phyloP scores from a whole-genome alignment of 78 protist genomes.

The Pelomyxa schiedti region DNA sequence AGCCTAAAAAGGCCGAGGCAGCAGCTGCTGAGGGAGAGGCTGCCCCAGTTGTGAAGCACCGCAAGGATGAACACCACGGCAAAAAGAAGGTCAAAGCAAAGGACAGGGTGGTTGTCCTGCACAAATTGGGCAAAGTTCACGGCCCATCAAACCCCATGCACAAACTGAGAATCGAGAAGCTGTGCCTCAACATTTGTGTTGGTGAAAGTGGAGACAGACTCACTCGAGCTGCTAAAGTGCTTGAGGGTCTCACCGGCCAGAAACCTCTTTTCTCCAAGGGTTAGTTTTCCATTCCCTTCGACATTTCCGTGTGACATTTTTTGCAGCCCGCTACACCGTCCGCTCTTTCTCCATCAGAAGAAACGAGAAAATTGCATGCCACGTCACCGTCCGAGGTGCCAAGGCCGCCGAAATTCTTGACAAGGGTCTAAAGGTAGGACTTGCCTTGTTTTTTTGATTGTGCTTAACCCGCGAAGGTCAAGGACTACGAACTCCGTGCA shows the following conservation, averaged over 20 bases:
- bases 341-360: conserved; percentile 94
- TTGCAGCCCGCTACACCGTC: conserved; percentile 91
- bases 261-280: conserved; percentile 85
- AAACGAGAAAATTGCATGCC: conserved; percentile 94
- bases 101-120: too few species aligned
- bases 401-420: conserved; percentile 96
- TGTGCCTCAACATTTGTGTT: conserved; percentile 92
- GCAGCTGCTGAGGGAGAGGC: too few species aligned
- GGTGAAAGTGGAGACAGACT: conserved; percentile 97
- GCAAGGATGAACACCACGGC: too few species aligned
- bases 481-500: conserved; percentile 90
- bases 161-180: conserved; percentile 85
- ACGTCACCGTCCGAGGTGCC: conserved; percentile 96
- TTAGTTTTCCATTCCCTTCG: not conserved
- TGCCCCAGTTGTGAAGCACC: too few species aligned
- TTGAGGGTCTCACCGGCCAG: conserved; percentile 95
- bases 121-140: too few species aligned
- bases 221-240: conserved; percentile 96
- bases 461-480: conserved; percentile 62
- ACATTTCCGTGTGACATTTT: not conserved
- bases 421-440: conserved; percentile 67
- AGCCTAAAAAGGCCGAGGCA: too few species aligned
- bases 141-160: conserved; percentile 86
- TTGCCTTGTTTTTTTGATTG: conserved; percentile 1
- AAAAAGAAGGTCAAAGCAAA: too few species aligned